Percentiles rank a stretch among this genome's conserved stretches.
Evolutionary conservation across 106 monocot species (phyloP).

Genomic region (Phalaenopsis aphrodite): DNA sequence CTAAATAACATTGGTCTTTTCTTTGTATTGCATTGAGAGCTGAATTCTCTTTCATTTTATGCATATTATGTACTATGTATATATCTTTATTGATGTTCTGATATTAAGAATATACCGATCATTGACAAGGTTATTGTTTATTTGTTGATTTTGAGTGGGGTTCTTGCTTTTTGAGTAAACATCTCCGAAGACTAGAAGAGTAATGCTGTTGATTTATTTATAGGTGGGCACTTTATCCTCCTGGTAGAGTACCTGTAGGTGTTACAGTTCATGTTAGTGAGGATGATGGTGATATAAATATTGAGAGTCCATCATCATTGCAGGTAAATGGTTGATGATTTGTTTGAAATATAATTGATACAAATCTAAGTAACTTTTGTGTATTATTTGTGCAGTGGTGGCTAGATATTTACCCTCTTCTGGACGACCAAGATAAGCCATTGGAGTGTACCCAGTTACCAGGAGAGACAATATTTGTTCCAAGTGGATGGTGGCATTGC

Average conservation of each 20-base stretch:
- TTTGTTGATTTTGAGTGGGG: neutral
- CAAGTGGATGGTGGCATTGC: conserved; percentile 99
- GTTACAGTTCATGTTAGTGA: conserved; percentile 96
- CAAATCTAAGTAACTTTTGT: neutral
- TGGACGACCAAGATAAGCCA: conserved; percentile 86
- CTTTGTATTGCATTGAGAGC: neutral
- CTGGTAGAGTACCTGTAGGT: conserved; percentile 89
- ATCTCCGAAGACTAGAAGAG: neutral
- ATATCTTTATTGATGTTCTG: neutral
- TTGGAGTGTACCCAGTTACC: conserved; percentile 87
- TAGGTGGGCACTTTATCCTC: conserved; percentile 99
- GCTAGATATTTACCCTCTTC: conserved; percentile 95
- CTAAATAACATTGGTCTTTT: neutral
- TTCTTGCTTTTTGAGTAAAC: neutral
- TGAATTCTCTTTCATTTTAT: neutral
- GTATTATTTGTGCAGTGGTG: conserved; percentile 66
- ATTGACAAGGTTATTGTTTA: neutral
- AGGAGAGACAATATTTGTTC: conserved; percentile 97
- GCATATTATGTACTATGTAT: neutral
- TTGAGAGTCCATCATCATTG: conserved; percentile 88
- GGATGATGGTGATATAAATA: conserved; percentile 94
- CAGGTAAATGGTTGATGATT: conserved; percentile 38
- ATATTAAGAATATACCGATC: neutral
- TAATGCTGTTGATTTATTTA: conserved; percentile 7
- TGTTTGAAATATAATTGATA: neutral